Conservation (phyloP, 2,329 filamentous ascomycete species). For the Dothideomycetidae sp. region DNA sequence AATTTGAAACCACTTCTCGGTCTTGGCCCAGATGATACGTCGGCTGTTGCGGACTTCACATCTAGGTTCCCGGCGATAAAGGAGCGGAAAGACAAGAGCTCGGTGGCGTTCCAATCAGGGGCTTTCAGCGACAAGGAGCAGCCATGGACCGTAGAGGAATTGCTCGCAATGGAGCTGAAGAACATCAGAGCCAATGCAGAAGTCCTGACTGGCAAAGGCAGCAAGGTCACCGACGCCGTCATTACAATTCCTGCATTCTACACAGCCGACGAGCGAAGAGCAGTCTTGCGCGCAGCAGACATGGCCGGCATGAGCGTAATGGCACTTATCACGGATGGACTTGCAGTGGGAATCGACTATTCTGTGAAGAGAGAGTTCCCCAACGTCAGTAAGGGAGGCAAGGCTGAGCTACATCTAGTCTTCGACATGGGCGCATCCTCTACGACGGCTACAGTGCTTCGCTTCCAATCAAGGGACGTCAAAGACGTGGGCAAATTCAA, state of each 20-base stretch:
- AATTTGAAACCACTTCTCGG: conserved; percentile 90
- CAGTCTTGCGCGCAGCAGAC: conserved; percentile 69
- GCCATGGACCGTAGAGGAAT: conserved; percentile 68
- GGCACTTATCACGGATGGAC: conserved; percentile 70
- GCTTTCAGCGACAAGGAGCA: conserved; percentile 53
- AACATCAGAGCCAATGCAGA: conserved; percentile 85
- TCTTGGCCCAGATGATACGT: conserved; percentile 34
- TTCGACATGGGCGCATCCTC: conserved; percentile 98
- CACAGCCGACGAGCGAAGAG: conserved; percentile 77
- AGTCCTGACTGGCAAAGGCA: conserved; percentile 60
- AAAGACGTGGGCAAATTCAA: conserved; percentile 90
- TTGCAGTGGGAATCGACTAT: conserved; percentile 91
- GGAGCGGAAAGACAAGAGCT: conserved; percentile 48
- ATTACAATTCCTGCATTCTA: conserved; percentile 86
- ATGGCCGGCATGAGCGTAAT: conserved; percentile 79
- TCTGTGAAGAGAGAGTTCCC: conserved; percentile 84
- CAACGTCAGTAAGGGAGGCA: conserved; percentile 63
- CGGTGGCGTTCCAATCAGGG: conserved; percentile 69
- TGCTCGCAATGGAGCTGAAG: conserved; percentile 91
- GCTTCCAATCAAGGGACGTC: conserved; percentile 74
- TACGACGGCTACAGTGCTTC: conserved; percentile 75
- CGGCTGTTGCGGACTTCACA: conserved; percentile 54
- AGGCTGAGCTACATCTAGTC: conserved; percentile 81
- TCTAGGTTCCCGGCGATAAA: conserved; percentile 65
- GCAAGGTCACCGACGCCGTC: conserved; percentile 63